Conservation (phyloP, 2,329 filamentous ascomycete species). For the Cercospora zeina region DNA sequence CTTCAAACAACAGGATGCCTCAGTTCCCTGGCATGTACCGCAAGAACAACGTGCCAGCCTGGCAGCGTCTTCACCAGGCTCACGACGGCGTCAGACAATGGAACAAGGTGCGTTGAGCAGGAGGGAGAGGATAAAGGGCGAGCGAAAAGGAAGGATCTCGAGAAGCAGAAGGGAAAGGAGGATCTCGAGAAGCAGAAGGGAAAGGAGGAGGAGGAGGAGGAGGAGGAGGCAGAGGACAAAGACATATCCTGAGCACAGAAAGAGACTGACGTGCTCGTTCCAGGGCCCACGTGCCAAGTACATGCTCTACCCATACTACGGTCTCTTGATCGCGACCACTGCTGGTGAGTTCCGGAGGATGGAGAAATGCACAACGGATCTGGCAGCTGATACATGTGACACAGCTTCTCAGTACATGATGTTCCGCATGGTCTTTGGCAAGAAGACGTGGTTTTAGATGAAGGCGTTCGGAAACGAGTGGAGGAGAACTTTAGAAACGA, state of each 20-base stretch:
- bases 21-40: conserved; percentile 58
- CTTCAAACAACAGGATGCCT: conserved; percentile 20
- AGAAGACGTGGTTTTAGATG: conserved; percentile 69
- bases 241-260: conserved; percentile 2
- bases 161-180: no score
- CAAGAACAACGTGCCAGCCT: conserved; percentile 72
- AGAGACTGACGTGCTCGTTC: conserved; percentile 24
- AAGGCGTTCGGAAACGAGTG: not conserved
- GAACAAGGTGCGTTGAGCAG: conserved; percentile 66
- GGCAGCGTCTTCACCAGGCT: conserved; percentile 73
- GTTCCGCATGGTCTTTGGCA: conserved; percentile 69
- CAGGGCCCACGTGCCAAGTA: conserved; percentile 65
- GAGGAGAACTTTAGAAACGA: not conserved
- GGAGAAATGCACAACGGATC: not conserved
- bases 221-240: conserved; percentile 2
- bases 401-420: conserved; percentile 66
- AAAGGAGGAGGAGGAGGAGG: not conserved
- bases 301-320: conserved; percentile 68
- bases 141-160: conserved; percentile 9
- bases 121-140: not conserved
- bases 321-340: conserved; percentile 44
- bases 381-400: conserved; percentile 11
- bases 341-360: conserved; percentile 56
- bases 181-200: conserved; percentile 1
- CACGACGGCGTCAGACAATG: conserved; percentile 72